Conservation (phyloP, 805 yeast genomes). For the Lipomyces lipofer region DNA sequence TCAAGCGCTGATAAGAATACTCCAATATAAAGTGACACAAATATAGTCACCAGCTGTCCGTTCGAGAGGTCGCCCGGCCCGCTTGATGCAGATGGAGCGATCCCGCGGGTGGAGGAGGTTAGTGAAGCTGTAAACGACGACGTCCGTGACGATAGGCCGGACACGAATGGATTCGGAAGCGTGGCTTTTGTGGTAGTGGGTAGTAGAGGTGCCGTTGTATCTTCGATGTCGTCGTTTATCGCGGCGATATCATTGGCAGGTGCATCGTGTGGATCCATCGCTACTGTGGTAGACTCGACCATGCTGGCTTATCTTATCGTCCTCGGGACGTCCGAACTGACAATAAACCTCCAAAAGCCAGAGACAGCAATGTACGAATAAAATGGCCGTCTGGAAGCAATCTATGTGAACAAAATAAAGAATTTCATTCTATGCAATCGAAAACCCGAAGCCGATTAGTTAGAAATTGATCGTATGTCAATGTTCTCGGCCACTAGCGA, state of each 20-base stretch:
- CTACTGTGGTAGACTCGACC: too few species aligned
- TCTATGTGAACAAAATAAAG: too few species aligned
- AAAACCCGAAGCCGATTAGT: too few species aligned
- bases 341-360: too few species aligned
- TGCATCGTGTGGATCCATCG: too few species aligned
- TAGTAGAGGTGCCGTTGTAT: conserved; percentile 23
- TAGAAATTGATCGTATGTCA: too few species aligned
- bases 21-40: conserved; percentile 52
- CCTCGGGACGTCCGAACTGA: too few species aligned
- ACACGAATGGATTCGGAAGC: conserved; percentile 24
- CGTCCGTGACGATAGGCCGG: conserved; percentile 15
- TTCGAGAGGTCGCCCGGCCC: conserved; percentile 13
- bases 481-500: too few species aligned
- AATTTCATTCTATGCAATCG: too few species aligned
- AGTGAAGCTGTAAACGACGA: conserved; percentile 22
- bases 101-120: conserved; percentile 10
- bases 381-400: too few species aligned
- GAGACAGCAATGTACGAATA: too few species aligned
- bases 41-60: conserved; percentile 50
- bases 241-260: conserved; percentile 19
- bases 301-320: too few species aligned
- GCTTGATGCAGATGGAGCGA: conserved; percentile 1
- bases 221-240: conserved; percentile 20
- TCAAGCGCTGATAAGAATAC: conserved; percentile 53
- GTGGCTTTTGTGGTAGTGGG: conserved; percentile 23